A percentile compares a stretch with the other conserved stretches of the same genome.
These are phyloP conservation scores for Uromyces viciae-fabae DNA, from an alignment of 1,284 basidiomycete species.

Conservation along the genomic window DNA sequence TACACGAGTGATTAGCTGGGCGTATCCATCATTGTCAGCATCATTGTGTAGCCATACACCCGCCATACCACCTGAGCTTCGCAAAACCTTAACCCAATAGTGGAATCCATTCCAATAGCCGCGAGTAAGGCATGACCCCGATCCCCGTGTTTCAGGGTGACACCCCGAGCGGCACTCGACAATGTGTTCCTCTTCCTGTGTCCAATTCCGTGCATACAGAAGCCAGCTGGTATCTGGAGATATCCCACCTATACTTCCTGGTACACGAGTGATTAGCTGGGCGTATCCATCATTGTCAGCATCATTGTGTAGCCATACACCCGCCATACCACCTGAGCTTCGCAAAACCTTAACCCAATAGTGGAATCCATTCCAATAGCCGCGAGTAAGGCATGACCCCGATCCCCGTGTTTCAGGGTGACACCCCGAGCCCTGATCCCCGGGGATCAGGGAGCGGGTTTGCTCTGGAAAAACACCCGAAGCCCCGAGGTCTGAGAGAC, in stretches of 20 bases:
- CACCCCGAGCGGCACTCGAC: too few relatives aligned
- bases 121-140: too few relatives aligned
- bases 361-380: background rate
- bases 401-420: too few relatives aligned
- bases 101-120: background rate
- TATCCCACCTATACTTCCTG: background rate
- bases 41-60: constrained; percentile 17
- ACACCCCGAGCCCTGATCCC: too few relatives aligned
- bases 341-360: constrained; percentile 3
- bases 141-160: too few relatives aligned
- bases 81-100: constrained; percentile 3
- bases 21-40: background rate
- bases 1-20: background rate
- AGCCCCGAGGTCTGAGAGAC: too few relatives aligned
- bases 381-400: too few relatives aligned
- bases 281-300: background rate
- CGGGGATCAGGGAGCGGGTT: too few relatives aligned
- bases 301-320: constrained; percentile 13
- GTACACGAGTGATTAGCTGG: background rate
- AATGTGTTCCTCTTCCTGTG: background rate
- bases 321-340: background rate
- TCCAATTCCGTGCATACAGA: background rate
- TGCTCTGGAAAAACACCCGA: too few relatives aligned
- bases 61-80: background rate
- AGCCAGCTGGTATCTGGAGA: constrained; percentile 12